phyloP scores from a whole-genome alignment of 2,329 filamentous ascomycete species.

The Diaporthe aspalathi region DNA sequence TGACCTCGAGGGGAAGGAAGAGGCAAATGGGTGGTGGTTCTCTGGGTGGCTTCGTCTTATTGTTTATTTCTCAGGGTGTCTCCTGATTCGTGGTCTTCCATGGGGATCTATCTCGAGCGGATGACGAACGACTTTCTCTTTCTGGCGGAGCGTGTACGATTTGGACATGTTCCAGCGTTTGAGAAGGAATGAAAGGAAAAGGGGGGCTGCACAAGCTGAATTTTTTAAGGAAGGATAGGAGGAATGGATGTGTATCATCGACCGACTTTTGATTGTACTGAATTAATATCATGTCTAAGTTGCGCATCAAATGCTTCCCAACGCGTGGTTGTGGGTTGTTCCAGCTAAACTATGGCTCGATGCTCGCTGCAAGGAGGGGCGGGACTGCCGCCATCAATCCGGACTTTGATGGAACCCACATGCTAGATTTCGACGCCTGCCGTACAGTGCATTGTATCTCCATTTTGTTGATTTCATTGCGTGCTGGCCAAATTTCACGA shows the following conservation, averaged over 20 bases:
- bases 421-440: neutral
- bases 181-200: constrained; percentile 23
- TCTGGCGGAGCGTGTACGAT: constrained; percentile 21
- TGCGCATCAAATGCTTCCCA: neutral
- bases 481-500: neutral
- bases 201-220: constrained; percentile 35
- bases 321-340: neutral
- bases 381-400: neutral
- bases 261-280: neutral
- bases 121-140: neutral
- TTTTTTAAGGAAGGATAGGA: neutral
- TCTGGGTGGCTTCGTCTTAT: constrained; percentile 4
- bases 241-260: neutral
- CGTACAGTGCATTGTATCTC: neutral
- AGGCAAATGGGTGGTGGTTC: neutral
- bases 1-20: neutral
- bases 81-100: constrained; percentile 12
- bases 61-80: constrained; percentile 6
- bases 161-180: constrained; percentile 10
- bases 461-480: neutral
- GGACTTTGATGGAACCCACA: neutral
- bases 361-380: neutral
- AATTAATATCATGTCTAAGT: constrained; percentile 17
- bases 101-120: neutral
- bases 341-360: neutral